phyloP scores from a whole-genome alignment of 805 yeast genomes.

The Cyberlindnera japonica region DNA sequence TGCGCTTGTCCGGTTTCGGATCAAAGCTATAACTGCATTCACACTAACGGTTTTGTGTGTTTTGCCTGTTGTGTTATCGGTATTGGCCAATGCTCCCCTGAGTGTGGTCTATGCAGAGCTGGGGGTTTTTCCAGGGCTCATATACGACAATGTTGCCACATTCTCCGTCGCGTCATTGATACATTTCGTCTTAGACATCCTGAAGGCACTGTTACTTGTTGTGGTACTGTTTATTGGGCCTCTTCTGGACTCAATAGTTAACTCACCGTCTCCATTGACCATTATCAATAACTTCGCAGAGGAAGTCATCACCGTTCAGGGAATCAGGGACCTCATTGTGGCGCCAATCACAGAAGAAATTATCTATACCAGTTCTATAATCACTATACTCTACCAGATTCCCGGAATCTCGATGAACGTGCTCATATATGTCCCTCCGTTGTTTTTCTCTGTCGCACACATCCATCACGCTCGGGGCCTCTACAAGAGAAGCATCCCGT shows the following conservation, averaged over 20 bases:
- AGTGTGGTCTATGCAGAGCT: constrained; percentile 17
- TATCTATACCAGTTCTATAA: constrained; percentile 52
- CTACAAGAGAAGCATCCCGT: constrained; percentile 29
- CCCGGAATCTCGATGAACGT: constrained; percentile 13
- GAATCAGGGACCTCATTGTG: constrained; percentile 53
- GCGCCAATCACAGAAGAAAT: constrained; percentile 83
- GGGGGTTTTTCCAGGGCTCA: constrained; percentile 38
- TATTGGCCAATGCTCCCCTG: constrained; percentile 7
- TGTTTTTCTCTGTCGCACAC: constrained; percentile 75
- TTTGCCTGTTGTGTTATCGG: constrained; percentile 12
- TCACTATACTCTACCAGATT: constrained; percentile 30
- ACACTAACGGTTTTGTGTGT: constrained; percentile 4
- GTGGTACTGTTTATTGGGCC: constrained; percentile 48
- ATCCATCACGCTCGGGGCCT: constrained; percentile 65
- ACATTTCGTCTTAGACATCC: constrained; percentile 13
- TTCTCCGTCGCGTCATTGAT: constrained; percentile 6
- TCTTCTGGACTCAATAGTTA: constrained; percentile 32
- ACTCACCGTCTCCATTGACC: constrained; percentile 13
- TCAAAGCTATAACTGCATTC: constrained; percentile 32
- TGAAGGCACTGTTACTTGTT: constrained; percentile 30
- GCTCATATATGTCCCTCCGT: constrained; percentile 46
- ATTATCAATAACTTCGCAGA: constrained; percentile 20
- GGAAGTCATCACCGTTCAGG: constrained; percentile 32
- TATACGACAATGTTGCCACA: constrained; percentile 7
- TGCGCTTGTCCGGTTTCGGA: constrained; percentile 38